Evolutionary conservation across 208 protist genomes (phyloP).

Genomic region (Acanthamoeba royreba): DNA sequence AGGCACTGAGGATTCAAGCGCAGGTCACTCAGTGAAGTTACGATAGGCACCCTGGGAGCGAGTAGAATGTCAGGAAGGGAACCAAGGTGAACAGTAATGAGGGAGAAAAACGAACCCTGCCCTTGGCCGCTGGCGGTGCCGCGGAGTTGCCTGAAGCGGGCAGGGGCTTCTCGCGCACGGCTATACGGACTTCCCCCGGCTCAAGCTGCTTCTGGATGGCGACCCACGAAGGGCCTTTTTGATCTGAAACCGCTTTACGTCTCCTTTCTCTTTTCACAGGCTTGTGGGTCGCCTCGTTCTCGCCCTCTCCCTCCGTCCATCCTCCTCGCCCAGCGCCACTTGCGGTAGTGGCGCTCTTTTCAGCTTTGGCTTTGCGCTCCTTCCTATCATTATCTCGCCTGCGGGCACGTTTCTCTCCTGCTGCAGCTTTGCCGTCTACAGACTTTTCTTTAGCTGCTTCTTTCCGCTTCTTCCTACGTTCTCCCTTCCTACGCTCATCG

Average conservation of each 20-base stretch:
- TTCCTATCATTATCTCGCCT: neutral
- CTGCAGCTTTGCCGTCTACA: neutral
- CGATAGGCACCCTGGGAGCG: neutral
- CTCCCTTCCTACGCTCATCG: neutral
- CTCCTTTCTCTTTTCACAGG: neutral
- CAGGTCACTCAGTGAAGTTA: neutral
- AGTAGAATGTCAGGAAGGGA: neutral
- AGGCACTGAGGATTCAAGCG: too few relatives aligned
- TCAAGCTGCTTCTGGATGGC: slow-evolving; percentile 39
- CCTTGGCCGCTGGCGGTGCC: neutral
- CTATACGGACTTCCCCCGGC: neutral
- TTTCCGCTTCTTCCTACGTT: neutral
- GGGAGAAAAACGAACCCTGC: neutral
- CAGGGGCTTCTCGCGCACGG: neutral
- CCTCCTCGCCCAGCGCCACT: neutral
- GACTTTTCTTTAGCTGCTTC: slow-evolving; percentile 6
- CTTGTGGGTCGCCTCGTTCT: neutral
- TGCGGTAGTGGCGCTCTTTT: neutral
- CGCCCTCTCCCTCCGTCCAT: neutral
- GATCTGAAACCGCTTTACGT: neutral
- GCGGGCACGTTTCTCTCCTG: neutral
- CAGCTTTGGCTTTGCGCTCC: neutral
- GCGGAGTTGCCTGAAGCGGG: neutral
- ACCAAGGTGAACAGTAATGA: neutral
- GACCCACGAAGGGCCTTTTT: neutral